Percentiles rank a stretch among this genome's conserved stretches.
Evolutionary conservation across 2,329 filamentous ascomycete species (phyloP).

Genomic region (Neonectria punicea): DNA sequence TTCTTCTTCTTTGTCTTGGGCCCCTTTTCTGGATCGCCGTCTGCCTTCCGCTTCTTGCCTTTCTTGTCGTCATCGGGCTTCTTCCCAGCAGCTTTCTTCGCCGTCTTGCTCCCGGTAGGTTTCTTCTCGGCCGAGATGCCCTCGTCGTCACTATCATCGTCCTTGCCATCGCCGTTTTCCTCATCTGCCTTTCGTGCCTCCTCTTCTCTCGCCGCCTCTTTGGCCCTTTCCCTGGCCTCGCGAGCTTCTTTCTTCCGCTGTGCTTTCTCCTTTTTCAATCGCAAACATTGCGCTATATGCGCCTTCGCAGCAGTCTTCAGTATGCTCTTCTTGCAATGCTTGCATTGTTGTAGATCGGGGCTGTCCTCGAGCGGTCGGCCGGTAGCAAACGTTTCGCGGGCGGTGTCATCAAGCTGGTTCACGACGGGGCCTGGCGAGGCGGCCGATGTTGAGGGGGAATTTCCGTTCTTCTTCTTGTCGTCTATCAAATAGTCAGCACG

Average conservation of each 20-base stretch:
- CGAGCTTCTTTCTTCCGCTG: slow-evolving; percentile 80
- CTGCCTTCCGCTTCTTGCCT: slow-evolving; percentile 82
- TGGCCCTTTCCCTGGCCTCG: slow-evolving; percentile 74
- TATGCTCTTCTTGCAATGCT: slow-evolving; percentile 92
- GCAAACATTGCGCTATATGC: slow-evolving; percentile 86
- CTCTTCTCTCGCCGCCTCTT: slow-evolving; percentile 68
- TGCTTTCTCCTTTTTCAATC: slow-evolving; percentile 84
- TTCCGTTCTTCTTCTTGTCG: slow-evolving; percentile 64
- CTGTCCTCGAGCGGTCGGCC: slow-evolving; percentile 84
- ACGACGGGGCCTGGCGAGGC: slow-evolving; percentile 66
- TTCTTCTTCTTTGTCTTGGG: slow-evolving; percentile 95
- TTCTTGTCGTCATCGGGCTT: slow-evolving; percentile 74
- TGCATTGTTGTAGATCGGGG: slow-evolving; percentile 85
- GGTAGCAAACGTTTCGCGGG: slow-evolving; percentile 82
- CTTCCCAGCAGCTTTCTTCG: slow-evolving; percentile 74
- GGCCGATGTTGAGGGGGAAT: slow-evolving; percentile 54
- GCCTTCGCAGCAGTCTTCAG: slow-evolving; percentile 78
- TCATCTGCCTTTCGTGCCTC: slow-evolving; percentile 64
- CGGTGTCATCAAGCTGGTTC: slow-evolving; percentile 78
- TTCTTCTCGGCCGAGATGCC: slow-evolving; percentile 57
- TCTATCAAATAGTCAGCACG: slow-evolving; percentile 48
- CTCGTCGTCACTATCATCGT: slow-evolving; percentile 59
- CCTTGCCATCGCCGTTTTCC: slow-evolving; percentile 59
- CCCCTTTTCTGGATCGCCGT: slow-evolving; percentile 80
- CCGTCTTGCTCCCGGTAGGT: slow-evolving; percentile 52